A percentile compares a stretch with the other conserved stretches of the same genome.
Evolutionary conservation across 2,329 filamentous ascomycete species (phyloP).

Genomic region (Cladophialophora carrionii): DNA sequence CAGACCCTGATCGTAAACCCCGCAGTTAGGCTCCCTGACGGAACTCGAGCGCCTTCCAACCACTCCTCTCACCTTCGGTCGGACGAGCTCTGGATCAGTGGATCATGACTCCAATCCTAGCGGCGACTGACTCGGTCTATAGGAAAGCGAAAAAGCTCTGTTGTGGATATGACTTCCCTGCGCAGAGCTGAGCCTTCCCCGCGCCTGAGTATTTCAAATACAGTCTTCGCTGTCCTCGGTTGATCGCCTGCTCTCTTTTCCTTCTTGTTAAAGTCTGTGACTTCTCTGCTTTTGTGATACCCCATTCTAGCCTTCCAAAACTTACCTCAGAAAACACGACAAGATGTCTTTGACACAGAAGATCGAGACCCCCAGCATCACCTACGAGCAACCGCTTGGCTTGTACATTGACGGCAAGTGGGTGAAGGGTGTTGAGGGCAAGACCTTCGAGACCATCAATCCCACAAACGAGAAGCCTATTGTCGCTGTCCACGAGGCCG

Average conservation of each 20-base stretch:
- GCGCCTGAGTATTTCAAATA: constrained; percentile 36
- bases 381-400: constrained; percentile 50
- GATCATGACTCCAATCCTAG: constrained; percentile 15
- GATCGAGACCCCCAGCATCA: constrained; percentile 47
- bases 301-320: constrained; percentile 17
- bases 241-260: constrained; percentile 41
- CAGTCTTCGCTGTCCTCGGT: constrained; percentile 27
- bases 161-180: constrained; percentile 15
- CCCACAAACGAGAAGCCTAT: constrained; percentile 83
- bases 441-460: constrained; percentile 92
- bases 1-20: constrained; percentile 14
- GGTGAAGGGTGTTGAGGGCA: constrained; percentile 79
- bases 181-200: constrained; percentile 30
- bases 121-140: constrained; percentile 37
- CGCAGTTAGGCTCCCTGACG: constrained; percentile 20
- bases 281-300: constrained; percentile 29
- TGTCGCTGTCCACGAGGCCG: constrained; percentile 78
- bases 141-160: constrained; percentile 33
- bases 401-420: constrained; percentile 76
- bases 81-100: constrained; percentile 21
- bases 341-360: constrained; percentile 47
- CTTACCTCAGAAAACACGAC: constrained; percentile 20
- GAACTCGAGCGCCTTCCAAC: constrained; percentile 14
- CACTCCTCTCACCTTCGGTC: constrained; percentile 9
- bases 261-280: constrained; percentile 38